Conservation (phyloP, 768 basidiomycete species). For the Hygrophorus pudorinus region DNA sequence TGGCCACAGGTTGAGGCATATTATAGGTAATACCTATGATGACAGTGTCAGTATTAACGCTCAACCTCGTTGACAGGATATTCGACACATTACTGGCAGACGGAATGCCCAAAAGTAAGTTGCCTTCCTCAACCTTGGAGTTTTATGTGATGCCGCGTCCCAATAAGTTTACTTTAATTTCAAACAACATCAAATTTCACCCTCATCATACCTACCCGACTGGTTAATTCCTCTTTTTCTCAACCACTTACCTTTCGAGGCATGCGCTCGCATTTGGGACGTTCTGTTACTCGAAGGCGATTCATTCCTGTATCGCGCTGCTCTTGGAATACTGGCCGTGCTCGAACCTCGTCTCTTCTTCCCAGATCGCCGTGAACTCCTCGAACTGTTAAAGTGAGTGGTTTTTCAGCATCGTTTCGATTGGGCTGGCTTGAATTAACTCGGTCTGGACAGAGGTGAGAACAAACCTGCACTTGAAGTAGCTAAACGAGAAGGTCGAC, state of each 20-base stretch:
- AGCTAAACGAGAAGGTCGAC: conserved; percentile 58
- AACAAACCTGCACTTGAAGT: conserved; percentile 77
- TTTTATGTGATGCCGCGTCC: conserved; percentile 1
- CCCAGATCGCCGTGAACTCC: conserved; percentile 68
- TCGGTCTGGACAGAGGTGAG: conserved; percentile 47
- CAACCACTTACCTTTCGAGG: conserved; percentile 84
- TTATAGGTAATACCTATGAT: conserved; percentile 50
- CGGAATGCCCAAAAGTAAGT: conserved; percentile 84
- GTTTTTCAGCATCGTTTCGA: conserved; percentile 4
- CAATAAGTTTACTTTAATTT: conserved; percentile 83
- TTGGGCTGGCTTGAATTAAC: conserved; percentile 4
- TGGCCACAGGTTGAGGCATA: conserved; percentile 75
- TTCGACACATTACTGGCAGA: conserved; percentile 90
- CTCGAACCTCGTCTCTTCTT: conserved; percentile 84
- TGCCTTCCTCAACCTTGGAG: neutral
- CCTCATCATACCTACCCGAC: conserved; percentile 69
- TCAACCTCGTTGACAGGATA: conserved; percentile 40
- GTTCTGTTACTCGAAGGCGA: conserved; percentile 83
- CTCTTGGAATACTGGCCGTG: conserved; percentile 74
- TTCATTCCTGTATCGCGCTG: conserved; percentile 77
- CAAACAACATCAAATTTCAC: conserved; percentile 87
- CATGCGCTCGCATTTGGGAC: conserved; percentile 85
- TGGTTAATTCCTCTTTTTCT: conserved; percentile 80
- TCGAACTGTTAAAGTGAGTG: conserved; percentile 66
- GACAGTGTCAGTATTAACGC: conserved; percentile 2